phyloP scores from a whole-genome alignment of 805 yeast genomes.

The Candida montana region DNA sequence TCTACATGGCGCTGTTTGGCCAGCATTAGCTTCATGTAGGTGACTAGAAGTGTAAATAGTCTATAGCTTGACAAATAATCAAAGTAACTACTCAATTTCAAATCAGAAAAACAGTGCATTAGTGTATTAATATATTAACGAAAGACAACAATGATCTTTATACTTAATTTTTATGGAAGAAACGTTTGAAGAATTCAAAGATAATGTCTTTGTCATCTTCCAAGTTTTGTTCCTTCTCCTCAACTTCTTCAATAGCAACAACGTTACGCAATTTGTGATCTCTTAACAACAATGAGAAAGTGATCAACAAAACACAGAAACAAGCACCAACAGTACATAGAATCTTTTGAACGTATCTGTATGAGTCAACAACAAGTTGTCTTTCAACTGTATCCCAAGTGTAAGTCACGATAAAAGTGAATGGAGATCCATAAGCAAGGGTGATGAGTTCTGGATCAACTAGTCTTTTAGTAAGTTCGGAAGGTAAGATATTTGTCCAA shows the following conservation, averaged over 20 bases:
- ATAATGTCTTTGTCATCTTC: constrained; percentile 4
- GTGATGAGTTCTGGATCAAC: constrained; percentile 26
- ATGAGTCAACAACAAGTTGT: constrained; percentile 46
- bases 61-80: no score
- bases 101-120: no score
- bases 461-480: constrained; percentile 1
- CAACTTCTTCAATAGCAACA: constrained; percentile 10
- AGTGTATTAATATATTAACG: background rate
- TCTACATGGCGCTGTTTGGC: no score
- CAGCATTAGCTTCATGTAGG: no score
- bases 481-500: constrained; percentile 49
- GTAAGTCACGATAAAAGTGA: constrained; percentile 39
- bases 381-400: constrained; percentile 60
- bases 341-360: constrained; percentile 49
- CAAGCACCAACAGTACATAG: constrained; percentile 50
- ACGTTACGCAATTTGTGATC: constrained; percentile 39
- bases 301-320: constrained; percentile 48
- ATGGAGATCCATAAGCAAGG: constrained; percentile 46
- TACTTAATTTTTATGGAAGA: background rate
- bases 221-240: constrained; percentile 5
- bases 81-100: no score
- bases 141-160: no score
- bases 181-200: background rate
- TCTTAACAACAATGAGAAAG: constrained; percentile 43
- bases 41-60: no score